These are phyloP conservation scores for Phytopythium aichiense DNA, from an alignment of 352 stramenopile species.

Conservation along the genomic window DNA sequence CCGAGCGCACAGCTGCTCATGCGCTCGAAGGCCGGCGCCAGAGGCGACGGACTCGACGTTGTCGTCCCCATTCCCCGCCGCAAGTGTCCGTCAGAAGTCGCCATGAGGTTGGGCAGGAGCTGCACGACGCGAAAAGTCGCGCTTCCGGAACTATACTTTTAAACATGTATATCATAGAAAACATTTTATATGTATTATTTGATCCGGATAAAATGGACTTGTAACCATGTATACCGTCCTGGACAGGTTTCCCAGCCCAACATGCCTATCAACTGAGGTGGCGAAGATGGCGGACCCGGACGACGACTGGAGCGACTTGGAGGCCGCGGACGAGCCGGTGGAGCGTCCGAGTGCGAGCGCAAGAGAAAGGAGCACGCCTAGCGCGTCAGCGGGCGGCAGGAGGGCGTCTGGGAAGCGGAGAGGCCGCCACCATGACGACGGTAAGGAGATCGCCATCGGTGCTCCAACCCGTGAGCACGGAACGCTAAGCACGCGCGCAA, in stretches of 20 bases:
- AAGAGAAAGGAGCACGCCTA: too few relatives aligned
- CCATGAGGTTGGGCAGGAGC: not conserved
- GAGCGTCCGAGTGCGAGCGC: not conserved
- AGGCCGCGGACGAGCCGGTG: not conserved
- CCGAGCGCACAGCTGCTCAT: conserved; percentile 39
- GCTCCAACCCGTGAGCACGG: not conserved
- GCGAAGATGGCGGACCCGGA: conserved; percentile 3
- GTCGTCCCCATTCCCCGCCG: conserved; percentile 40
- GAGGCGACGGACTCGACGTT: conserved; percentile 28
- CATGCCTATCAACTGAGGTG: not conserved
- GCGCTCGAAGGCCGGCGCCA: conserved; percentile 47
- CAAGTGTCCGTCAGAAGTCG: not conserved
- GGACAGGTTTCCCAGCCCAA: not conserved
- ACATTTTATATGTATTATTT: not conserved
- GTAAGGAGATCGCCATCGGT: not conserved
- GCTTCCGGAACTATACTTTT: not conserved
- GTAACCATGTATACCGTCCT: not conserved
- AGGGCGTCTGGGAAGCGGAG: not conserved
- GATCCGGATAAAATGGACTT: not conserved
- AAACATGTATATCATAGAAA: not conserved
- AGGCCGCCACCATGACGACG: not conserved
- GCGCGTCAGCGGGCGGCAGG: not conserved
- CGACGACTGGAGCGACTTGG: conserved; percentile 10
- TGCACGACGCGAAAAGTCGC: conserved; percentile 1
- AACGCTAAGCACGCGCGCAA: not conserved